Evolutionary conservation across 768 basidiomycete species (phyloP).

Genomic region (Floccularia luteovirens): DNA sequence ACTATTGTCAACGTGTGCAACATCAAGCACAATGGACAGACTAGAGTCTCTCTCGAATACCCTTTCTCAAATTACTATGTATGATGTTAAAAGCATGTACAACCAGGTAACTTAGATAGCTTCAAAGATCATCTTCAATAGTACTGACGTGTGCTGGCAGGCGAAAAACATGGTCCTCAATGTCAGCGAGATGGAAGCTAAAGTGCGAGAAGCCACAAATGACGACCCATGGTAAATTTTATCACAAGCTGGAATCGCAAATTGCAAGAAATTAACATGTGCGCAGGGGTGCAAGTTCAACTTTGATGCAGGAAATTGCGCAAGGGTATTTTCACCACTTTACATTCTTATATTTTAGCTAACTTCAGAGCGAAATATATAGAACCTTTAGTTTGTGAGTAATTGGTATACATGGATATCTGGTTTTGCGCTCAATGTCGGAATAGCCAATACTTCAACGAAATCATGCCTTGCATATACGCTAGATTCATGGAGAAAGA

Average conservation of each 20-base stretch:
- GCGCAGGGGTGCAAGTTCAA: constrained; percentile 95
- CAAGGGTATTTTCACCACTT: constrained; percentile 60
- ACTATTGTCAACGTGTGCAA: constrained; percentile 2
- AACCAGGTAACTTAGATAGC: constrained; percentile 55
- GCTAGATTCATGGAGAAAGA: constrained; percentile 97
- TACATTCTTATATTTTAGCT: not conserved
- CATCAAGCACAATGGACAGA: constrained; percentile 54
- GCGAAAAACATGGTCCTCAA: constrained; percentile 97
- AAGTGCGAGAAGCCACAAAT: constrained; percentile 94
- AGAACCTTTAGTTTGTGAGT: constrained; percentile 98
- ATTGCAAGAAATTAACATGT: too few relatives aligned
- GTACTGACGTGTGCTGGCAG: constrained; percentile 26
- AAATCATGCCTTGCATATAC: constrained; percentile 98
- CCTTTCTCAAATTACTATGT: constrained; percentile 78
- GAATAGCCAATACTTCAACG: constrained; percentile 93
- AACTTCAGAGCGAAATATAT: constrained; percentile 7
- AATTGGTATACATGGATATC: not conserved
- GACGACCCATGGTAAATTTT: constrained; percentile 99
- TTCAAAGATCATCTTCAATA: constrained; percentile 4
- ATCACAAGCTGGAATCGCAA: too few relatives aligned
- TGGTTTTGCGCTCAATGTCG: not conserved
- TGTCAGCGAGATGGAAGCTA: constrained; percentile 94
- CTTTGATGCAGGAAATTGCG: constrained; percentile 97
- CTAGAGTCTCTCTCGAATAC: constrained; percentile 68
- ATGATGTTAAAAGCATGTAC: constrained; percentile 93